Base-by-base conservation (phyloP, 352 stramenopile species). In the Phytopythium chamaehyphon region DNA sequence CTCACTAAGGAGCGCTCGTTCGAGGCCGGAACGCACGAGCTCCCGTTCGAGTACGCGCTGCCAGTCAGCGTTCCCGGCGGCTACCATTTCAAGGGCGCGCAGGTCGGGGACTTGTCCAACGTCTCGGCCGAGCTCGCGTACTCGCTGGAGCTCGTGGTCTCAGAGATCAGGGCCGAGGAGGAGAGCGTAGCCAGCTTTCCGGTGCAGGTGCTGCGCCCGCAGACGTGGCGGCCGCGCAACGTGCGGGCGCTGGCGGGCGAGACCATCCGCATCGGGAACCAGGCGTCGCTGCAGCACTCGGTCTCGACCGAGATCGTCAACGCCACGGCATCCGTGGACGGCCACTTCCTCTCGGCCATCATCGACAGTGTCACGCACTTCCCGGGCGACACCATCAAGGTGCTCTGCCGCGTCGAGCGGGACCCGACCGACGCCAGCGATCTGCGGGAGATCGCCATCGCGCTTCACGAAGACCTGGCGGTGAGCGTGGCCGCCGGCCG, bases 11-110 rank as follows among this genome's bases (percentile, higher is more conserved):
- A 23, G 15, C 26, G 6, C 19, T 9, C 42, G n/a, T 56, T 62
- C 12, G 31, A 48, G 2, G 43, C 54, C 8, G 59, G 59, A 36
- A 53, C 49, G 49, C 58, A 61, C 26, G 50, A 56, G 15, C 62
- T 62, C 21, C 37, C 59, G 3, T 44, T 59, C 23, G 54, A 62
- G 18, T 66, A 62, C 49, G 47, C 59, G 21, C 54, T 66, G 15
- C 49, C 55, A 31, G 45, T 43, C 7, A 31, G 40, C 2, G 36
- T 62, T 6, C 54, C 59, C 3, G 33, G 48, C 14, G 53, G 26
- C 2, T 64, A 55, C 42, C 52, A 61, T 8, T 47, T 54, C 11
- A 57, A 65, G 22, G 44, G 42, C 36, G 43, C 43, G 28, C 21
- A 26, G 33, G 37, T 54, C 21, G 37, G 42, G 0, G 12, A 22